Base-by-base conservation (phyloP, 345 rosid species). In the Aurinia saxatilis region DNA sequence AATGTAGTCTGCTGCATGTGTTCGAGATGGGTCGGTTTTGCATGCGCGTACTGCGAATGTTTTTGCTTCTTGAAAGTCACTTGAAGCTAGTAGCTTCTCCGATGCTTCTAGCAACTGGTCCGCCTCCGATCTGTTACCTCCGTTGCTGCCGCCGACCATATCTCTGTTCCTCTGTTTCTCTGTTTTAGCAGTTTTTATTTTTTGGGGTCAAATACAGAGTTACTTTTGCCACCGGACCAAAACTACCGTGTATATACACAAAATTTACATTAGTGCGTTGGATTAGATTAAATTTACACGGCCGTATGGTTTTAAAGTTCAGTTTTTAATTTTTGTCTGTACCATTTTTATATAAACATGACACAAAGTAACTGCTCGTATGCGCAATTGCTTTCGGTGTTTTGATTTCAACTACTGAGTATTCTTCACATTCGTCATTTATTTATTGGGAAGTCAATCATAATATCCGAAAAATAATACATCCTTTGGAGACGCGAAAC, bases 51-150 rank as follows among this genome's bases (percentile, higher is more conserved):
- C 77, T 66, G 96, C 96, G 23, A 84, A 78, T 33, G 75, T 69
- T 64, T 80, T 71, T 10, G 96, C 83, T 34, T 88, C 98, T 6
- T 82, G 80, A 40, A 84, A 79, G 59, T 91, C 98, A 19, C 87
- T 82, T 1, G 92, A 70, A 3, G 78, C 75, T 3, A 91, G 63
- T 1, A 86, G 92, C 77, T 88, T 84, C 82, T 83, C 92, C 34
- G 92, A 82, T 40, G 80, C 76, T 9, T 66, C 61, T 11, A 86
- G 72, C 86, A 90, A 88, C 78, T 79, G 82, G 64, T 82, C 82
- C 29, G 82, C 86, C 60, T 88, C 92, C 46, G 75, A 76, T 57
- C 80, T 62, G 65, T 68, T 71, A 10, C 68, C 42, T 5, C 42
- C 63, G 15, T 29, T 39, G 57, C 73, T 76, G 52, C 67, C 73